phyloP scores from a whole-genome alignment of 495 filamentous ascomycete genomes.

The Podospora appendiculata region DNA sequence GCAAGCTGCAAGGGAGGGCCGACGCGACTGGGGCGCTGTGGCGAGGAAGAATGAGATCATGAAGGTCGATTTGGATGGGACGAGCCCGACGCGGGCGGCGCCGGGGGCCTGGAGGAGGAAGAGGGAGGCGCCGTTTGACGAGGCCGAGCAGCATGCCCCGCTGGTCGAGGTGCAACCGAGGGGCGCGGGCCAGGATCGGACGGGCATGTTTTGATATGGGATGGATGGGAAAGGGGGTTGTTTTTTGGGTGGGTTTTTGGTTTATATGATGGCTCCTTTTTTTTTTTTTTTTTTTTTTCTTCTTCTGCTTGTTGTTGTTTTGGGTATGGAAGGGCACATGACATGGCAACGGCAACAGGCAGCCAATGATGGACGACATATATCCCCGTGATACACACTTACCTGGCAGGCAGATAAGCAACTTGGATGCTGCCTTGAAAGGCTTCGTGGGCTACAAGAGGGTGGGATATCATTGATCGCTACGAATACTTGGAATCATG shows the following conservation, averaged over 20 bases:
- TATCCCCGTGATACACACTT: too few species aligned
- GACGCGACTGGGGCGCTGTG: conserved; percentile 40
- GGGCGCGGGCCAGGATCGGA: neutral
- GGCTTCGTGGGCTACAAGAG: too few species aligned
- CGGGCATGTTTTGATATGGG: neutral
- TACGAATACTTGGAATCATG: too few species aligned
- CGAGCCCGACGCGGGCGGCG: neutral
- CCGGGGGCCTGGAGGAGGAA: neutral
- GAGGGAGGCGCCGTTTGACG: neutral
- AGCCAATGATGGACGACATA: too few species aligned
- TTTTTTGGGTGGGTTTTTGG: neutral
- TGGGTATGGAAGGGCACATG: neutral
- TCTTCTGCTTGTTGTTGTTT: neutral
- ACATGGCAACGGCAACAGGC: neutral
- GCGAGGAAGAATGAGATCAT: conserved; percentile 40
- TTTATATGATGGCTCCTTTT: too few species aligned
- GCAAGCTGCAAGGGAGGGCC: conserved; percentile 22
- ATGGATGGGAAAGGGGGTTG: neutral
- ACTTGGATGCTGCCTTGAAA: too few species aligned
- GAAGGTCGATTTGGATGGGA: conserved; percentile 19
- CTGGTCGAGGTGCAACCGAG: conserved; percentile 10
- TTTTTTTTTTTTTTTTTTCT: neutral
- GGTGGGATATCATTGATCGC: too few species aligned
- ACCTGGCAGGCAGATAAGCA: too few species aligned
- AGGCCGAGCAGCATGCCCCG: conserved; percentile 14